phyloP scores from a whole-genome alignment of 768 basidiomycete species.

The Lanmaoa rubissima region DNA sequence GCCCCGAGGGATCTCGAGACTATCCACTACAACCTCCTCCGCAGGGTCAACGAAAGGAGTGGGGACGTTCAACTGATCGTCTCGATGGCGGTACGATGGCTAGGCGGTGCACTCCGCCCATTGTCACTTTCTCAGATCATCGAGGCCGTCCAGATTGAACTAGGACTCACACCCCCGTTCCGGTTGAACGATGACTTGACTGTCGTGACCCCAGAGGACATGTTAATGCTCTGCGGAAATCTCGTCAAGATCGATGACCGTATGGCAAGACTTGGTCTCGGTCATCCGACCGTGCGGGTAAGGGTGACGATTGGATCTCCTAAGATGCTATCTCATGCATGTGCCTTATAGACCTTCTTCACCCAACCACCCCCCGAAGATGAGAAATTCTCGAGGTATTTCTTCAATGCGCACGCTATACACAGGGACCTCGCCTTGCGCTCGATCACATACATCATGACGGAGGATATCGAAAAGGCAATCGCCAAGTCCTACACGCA shows the following conservation, averaged over 20 bases:
- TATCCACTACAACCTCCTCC: conserved; percentile 23
- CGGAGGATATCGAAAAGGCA: conserved; percentile 23
- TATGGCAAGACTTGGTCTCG: conserved; percentile 19
- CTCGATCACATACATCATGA: conserved; percentile 29
- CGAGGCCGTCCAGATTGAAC: conserved; percentile 30
- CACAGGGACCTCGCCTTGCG: conserved; percentile 30
- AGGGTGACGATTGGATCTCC: not conserved
- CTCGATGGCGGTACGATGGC: conserved; percentile 23
- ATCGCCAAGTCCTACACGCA: conserved; percentile 23
- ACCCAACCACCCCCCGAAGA: conserved; percentile 18
- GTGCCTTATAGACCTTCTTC: conserved; percentile 21
- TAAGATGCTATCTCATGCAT: not conserved
- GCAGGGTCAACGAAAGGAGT: conserved; percentile 20
- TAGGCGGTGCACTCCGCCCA: conserved; percentile 28
- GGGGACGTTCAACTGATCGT: conserved; percentile 26
- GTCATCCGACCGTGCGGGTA: conserved; percentile 26
- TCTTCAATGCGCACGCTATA: conserved; percentile 20
- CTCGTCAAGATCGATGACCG: conserved; percentile 27
- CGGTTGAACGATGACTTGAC: conserved; percentile 25
- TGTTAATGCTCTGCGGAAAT: conserved; percentile 28
- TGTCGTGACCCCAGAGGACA: conserved; percentile 24
- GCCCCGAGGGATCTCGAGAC: conserved; percentile 21
- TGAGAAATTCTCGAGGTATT: conserved; percentile 11
- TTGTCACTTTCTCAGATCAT: conserved; percentile 27
- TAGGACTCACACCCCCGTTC: conserved; percentile 19